Percentiles rank a stretch among this genome's conserved stretches.
Conservation (phyloP, 139 green algal genomes). For the Volvox africanus region DNA sequence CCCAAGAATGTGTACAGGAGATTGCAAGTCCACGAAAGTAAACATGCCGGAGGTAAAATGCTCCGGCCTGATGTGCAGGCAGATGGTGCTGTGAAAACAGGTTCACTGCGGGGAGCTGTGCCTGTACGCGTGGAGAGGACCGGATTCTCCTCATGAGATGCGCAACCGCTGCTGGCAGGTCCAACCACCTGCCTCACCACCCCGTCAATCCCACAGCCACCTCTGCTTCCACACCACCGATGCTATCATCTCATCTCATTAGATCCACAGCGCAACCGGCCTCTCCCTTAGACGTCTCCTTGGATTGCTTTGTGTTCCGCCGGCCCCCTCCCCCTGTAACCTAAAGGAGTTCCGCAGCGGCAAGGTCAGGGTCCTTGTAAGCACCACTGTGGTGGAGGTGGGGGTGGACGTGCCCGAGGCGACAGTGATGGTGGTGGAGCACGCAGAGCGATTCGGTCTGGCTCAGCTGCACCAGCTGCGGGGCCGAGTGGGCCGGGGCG, state of each 20-base stretch:
- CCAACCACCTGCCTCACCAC: too few relatives aligned
- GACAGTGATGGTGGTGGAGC: conserved; percentile 92
- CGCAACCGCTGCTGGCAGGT: too few relatives aligned
- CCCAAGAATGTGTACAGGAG: too few relatives aligned
- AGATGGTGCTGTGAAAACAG: too few relatives aligned
- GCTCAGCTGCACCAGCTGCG: conserved; percentile 96
- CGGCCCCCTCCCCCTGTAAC: background rate
- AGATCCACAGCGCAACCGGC: background rate
- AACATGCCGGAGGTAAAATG: too few relatives aligned
- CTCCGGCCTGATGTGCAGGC: too few relatives aligned
- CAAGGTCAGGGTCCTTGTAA: conserved; percentile 80
- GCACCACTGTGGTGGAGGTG: conserved; percentile 93
- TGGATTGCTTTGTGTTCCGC: background rate
- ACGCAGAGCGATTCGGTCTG: conserved; percentile 94
- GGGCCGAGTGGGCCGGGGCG: conserved; percentile 83
- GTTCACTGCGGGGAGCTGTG: too few relatives aligned
- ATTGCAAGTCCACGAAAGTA: too few relatives aligned
- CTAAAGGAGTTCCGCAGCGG: conserved; percentile 74
- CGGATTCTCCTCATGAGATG: too few relatives aligned
- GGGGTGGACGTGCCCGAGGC: conserved; percentile 93
- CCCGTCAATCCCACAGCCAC: too few relatives aligned
- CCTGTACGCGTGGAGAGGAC: too few relatives aligned
- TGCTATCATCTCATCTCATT: background rate
- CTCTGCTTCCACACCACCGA: background rate
- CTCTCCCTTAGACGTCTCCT: background rate